Evolutionary conservation across 495 filamentous ascomycete genomes (phyloP).

Genomic region (Polyplosphaeria fusca): DNA sequence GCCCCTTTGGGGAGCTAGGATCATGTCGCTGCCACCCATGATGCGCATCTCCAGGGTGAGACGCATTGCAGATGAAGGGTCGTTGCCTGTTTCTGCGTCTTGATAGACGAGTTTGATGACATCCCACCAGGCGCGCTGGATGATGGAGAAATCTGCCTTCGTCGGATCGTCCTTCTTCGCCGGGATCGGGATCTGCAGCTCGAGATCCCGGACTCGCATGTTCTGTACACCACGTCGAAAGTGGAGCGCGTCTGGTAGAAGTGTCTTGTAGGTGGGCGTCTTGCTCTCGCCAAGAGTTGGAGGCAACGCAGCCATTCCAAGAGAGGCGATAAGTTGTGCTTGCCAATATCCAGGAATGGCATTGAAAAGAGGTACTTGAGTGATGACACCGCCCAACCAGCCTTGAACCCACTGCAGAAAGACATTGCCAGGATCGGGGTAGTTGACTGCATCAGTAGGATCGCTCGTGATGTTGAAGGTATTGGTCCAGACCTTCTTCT

Average conservation of each 20-base stretch:
- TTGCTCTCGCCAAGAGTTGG: slow-evolving; percentile 38
- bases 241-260: slow-evolving; percentile 51
- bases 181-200: slow-evolving; percentile 51
- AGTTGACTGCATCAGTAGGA: slow-evolving; percentile 39
- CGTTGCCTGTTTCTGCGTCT: slow-evolving; percentile 29
- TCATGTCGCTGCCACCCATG: slow-evolving; percentile 49
- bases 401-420: slow-evolving; percentile 50
- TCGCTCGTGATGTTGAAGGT: slow-evolving; percentile 48
- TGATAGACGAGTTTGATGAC: slow-evolving; percentile 48
- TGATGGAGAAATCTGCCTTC: slow-evolving; percentile 46
- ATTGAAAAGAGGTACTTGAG: slow-evolving; percentile 41
- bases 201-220: slow-evolving; percentile 51
- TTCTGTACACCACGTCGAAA: slow-evolving; percentile 55
- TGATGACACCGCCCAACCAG: slow-evolving; percentile 47
- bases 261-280: slow-evolving; percentile 42
- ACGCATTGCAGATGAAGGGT: slow-evolving; percentile 46
- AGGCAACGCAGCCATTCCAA: slow-evolving; percentile 47
- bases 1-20: slow-evolving; percentile 52
- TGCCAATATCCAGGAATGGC: slow-evolving; percentile 48
- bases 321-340: slow-evolving; percentile 42
- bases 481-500: slow-evolving; percentile 49
- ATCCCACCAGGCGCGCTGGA: slow-evolving; percentile 54
- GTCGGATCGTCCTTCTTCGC: slow-evolving; percentile 34
- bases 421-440: slow-evolving; percentile 42
- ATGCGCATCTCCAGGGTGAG: slow-evolving; percentile 54